phyloP scores from a whole-genome alignment of 176 grass and related monocot genomes.

The Cocos nucifera region DNA sequence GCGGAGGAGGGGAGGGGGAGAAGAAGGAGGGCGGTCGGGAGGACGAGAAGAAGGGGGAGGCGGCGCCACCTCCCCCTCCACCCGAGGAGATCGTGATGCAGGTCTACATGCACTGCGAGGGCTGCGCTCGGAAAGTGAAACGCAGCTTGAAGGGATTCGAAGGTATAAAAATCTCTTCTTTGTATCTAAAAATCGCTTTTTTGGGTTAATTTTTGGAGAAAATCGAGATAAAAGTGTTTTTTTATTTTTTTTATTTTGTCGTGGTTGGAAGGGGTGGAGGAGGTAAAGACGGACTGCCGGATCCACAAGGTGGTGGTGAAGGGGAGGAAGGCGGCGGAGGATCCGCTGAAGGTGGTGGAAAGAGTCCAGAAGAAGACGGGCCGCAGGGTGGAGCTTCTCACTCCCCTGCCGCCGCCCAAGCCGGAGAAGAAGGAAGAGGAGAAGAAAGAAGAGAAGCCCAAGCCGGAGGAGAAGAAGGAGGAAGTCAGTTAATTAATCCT shows the following conservation, averaged over 20 bases:
- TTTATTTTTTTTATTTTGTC: background rate
- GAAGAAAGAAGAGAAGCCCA: conserved; percentile 34
- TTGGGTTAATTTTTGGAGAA: background rate
- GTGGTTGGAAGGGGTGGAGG: conserved; percentile 53
- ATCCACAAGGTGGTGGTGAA: conserved; percentile 79
- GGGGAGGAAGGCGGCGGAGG: conserved; percentile 72
- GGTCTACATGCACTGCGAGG: conserved; percentile 99
- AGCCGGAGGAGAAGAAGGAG: conserved; percentile 17
- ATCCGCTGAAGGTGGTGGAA: conserved; percentile 90
- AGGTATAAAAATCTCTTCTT: conserved; percentile 33
- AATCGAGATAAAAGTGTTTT: background rate
- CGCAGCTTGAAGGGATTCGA: conserved; percentile 60
- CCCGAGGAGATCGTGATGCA: conserved; percentile 94
- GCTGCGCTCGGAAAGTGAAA: conserved; percentile 82
- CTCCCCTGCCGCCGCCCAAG: conserved; percentile 33
- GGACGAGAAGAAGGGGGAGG: conserved; percentile 13
- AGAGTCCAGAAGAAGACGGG: conserved; percentile 83
- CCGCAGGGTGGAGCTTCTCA: conserved; percentile 76
- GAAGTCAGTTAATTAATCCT: conserved; percentile 6
- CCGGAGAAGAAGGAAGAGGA: conserved; percentile 64
- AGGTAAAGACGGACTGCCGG: conserved; percentile 58
- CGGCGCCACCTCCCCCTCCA: conserved; percentile 38
- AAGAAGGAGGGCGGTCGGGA: conserved; percentile 14
- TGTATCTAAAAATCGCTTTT: background rate
- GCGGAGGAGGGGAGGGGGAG: conserved; percentile 8